Percentiles rank a stretch among this genome's conserved stretches.
These are phyloP conservation scores for Fagus sylvatica DNA, from an alignment of 306 rosid species.

Conservation along the genomic window DNA sequence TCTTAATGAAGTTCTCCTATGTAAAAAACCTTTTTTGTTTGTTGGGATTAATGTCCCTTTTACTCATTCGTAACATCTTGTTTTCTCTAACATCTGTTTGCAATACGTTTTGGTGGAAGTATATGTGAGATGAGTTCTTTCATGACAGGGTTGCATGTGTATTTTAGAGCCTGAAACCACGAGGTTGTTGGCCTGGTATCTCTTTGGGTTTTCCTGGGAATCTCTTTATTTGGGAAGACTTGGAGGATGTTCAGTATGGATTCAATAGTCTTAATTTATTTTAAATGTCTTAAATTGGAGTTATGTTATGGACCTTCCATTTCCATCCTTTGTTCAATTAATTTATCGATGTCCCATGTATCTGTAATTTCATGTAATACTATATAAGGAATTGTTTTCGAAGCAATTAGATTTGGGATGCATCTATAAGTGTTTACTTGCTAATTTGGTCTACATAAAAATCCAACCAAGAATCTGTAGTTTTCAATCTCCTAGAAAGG, in stretches of 20 bases:
- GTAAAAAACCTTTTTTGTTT: too few species aligned
- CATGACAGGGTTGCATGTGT: not conserved
- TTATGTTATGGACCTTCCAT: not conserved
- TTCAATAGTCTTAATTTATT: not conserved
- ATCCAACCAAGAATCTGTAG: not conserved
- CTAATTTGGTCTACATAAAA: not conserved
- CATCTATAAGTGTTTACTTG: not conserved
- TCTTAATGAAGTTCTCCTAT: too few species aligned
- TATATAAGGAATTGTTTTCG: not conserved
- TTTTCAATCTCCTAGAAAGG: not conserved
- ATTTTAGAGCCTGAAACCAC: not conserved
- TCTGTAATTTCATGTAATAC: not conserved
- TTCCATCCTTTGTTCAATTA: not conserved
- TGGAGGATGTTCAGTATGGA: not conserved
- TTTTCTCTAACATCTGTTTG: not conserved
- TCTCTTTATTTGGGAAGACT: not conserved
- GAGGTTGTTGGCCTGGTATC: too few species aligned
- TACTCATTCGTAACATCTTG: not conserved
- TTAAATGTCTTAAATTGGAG: not conserved
- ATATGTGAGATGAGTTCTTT: not conserved
- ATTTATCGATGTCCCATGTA: not conserved
- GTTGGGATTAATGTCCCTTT: too few species aligned
- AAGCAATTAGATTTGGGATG: not conserved
- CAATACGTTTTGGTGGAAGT: not conserved
- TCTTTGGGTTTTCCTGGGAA: not conserved